These are phyloP conservation scores for Ogataea pini DNA, from an alignment of 805 yeast genomes.

Conservation along the genomic window DNA sequence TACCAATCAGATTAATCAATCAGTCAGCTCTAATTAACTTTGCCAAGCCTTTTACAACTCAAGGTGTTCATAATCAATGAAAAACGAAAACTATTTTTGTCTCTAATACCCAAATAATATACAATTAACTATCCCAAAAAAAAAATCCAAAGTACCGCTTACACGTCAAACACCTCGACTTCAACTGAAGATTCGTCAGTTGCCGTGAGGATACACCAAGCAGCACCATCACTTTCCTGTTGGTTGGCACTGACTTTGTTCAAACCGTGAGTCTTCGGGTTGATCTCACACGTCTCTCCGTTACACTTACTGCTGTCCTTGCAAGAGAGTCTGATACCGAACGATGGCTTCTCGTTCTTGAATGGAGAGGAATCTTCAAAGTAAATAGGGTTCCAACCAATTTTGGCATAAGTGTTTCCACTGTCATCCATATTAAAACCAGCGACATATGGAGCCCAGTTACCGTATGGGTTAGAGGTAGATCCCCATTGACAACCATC, in stretches of 20 bases:
- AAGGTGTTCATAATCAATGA: too few species aligned
- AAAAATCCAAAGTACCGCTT: background rate
- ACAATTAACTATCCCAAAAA: background rate
- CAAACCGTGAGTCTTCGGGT: conserved; percentile 63
- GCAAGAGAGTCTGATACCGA: conserved; percentile 75
- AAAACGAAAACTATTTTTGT: too few species aligned
- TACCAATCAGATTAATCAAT: too few species aligned
- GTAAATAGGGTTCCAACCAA: conserved; percentile 91
- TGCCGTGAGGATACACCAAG: conserved; percentile 86
- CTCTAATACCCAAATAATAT: background rate
- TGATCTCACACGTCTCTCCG: conserved; percentile 81
- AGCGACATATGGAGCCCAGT: conserved; percentile 93
- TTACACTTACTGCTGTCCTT: conserved; percentile 66
- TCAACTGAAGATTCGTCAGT: conserved; percentile 59
- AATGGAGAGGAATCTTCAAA: conserved; percentile 59
- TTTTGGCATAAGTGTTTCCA: conserved; percentile 75
- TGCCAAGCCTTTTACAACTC: too few species aligned
- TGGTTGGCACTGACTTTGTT: conserved; percentile 51
- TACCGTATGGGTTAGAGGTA: conserved; percentile 66
- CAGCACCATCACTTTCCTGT: conserved; percentile 51
- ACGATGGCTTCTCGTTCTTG: conserved; percentile 55
- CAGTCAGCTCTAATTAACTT: too few species aligned
- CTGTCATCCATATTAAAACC: conserved; percentile 79
- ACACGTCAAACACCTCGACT: conserved; percentile 64
- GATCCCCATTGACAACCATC: conserved; percentile 90